Conservation (phyloP, 352 stramenopile species). For the Phytophthora pseudosyringae region DNA sequence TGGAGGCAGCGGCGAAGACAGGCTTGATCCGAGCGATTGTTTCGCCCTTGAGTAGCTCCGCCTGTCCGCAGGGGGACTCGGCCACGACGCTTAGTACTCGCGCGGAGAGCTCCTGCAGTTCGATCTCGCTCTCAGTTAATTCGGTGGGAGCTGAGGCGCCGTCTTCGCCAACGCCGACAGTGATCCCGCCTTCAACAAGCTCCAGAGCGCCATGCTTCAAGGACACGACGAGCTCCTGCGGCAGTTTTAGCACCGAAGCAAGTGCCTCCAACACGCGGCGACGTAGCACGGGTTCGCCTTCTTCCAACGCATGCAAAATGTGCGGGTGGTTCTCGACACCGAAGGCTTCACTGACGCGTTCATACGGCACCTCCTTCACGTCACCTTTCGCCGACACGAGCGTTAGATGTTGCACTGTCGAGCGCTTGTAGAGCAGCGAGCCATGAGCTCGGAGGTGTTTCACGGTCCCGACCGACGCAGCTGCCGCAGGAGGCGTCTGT, state of each 20-base stretch:
- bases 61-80: slow-evolving; percentile 46
- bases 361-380: slow-evolving; percentile 58
- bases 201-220: slow-evolving; percentile 65
- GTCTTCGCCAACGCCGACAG: slow-evolving; percentile 4
- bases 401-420: slow-evolving; percentile 62
- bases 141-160: neutral
- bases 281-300: slow-evolving; percentile 58
- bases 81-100: slow-evolving; percentile 64
- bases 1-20: slow-evolving; percentile 45
- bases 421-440: slow-evolving; percentile 71
- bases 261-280: slow-evolving; percentile 59
- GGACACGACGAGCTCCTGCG: slow-evolving; percentile 67
- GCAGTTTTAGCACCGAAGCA: slow-evolving; percentile 59
- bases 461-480: slow-evolving; percentile 24
- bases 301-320: slow-evolving; percentile 60
- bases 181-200: slow-evolving; percentile 50
- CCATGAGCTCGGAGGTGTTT: slow-evolving; percentile 65
- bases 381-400: slow-evolving; percentile 60
- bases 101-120: slow-evolving; percentile 62
- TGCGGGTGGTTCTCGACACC: slow-evolving; percentile 76
- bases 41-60: slow-evolving; percentile 50
- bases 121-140: slow-evolving; percentile 33
- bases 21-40: slow-evolving; percentile 45
- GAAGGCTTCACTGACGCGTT: slow-evolving; percentile 73
- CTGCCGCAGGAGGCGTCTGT: neutral